phyloP scores from a whole-genome alignment of 441 rosid species.

The Mallotus japonicus region DNA sequence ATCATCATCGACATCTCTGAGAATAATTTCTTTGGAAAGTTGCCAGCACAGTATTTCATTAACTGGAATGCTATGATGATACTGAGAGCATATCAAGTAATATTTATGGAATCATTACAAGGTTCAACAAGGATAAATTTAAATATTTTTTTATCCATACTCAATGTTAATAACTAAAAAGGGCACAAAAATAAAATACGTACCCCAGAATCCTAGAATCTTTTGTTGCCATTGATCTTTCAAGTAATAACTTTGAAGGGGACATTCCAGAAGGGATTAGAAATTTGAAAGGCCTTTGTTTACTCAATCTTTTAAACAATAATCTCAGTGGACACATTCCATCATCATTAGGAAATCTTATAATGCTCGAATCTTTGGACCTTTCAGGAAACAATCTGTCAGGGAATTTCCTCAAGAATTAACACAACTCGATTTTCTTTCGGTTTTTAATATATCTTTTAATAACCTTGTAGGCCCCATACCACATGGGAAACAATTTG shows the following conservation, averaged over 20 bases:
- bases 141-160: neutral
- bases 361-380: neutral
- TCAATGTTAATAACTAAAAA: neutral
- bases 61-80: neutral
- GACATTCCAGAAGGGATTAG: conserved; percentile 27
- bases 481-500: conserved; percentile 11
- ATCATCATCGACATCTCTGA: neutral
- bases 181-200: conserved; percentile 6
- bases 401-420: conserved; percentile 5
- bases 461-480: conserved; percentile 1
- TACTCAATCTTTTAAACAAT: conserved; percentile 40
- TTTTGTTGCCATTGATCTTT: conserved; percentile 29
- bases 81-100: too few relatives aligned
- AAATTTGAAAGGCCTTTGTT: conserved; percentile 22
- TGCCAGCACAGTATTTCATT: neutral
- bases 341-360: conserved; percentile 19
- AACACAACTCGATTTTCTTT: conserved; percentile 4
- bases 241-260: conserved; percentile 33
- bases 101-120: neutral
- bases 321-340: conserved; percentile 25
- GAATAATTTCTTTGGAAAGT: neutral
- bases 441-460: neutral
- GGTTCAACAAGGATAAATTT: too few relatives aligned
- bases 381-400: conserved; percentile 11
- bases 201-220: conserved; percentile 3